A percentile compares a stretch with the other conserved stretches of the same genome.
Evolutionary conservation across 345 rosid genomes (phyloP).

Genomic region (Eucalyptus lansdowneana): DNA sequence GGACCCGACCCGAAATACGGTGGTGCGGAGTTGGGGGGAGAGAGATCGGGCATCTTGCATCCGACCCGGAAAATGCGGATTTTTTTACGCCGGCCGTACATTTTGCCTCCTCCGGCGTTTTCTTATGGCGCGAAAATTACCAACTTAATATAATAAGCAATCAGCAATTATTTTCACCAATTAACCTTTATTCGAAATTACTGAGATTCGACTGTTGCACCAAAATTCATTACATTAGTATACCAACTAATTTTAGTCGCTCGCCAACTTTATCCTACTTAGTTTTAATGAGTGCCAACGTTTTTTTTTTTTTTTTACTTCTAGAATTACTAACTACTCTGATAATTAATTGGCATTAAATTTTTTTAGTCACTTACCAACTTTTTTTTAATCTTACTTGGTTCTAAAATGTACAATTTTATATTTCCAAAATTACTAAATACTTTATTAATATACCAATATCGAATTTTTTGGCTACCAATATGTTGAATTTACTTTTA

Average conservation of each 20-base stretch:
- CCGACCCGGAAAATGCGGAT: not conserved
- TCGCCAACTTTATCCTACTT: too few species aligned
- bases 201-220: not conserved
- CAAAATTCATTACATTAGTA: not conserved
- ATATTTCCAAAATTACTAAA: not conserved
- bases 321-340: not conserved
- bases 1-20: not conserved
- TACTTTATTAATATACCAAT: not conserved
- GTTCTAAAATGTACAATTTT: not conserved
- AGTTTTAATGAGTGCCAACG: not conserved
- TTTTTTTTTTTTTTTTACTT: too few species aligned
- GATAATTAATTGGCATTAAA: too few species aligned
- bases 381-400: not conserved
- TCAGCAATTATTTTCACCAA: not conserved
- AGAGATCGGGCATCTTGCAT: not conserved
- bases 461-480: not conserved
- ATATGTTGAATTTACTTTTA: not conserved
- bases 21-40: not conserved
- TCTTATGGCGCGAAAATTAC: not conserved
- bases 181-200: too few species aligned
- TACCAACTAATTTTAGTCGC: too few species aligned
- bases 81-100: not conserved
- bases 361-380: not conserved
- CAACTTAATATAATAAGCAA: not conserved
- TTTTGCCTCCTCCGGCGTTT: not conserved